Evolutionary conservation across 1,139 yeast species (phyloP).

Genomic region (Insectozyma bohioensis): DNA sequence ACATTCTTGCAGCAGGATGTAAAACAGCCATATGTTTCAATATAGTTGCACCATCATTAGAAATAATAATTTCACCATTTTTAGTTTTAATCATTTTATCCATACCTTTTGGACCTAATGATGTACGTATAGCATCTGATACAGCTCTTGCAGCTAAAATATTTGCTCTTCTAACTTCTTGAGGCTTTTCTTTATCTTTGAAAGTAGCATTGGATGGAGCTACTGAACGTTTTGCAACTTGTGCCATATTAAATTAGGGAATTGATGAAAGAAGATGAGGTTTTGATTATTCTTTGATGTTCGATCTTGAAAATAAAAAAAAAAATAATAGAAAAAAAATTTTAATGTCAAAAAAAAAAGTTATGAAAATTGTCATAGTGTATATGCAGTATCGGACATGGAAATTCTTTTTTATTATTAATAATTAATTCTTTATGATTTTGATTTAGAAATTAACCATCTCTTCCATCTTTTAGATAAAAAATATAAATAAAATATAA

Average conservation of each 20-base stretch:
- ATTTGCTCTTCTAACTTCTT: conserved; percentile 91
- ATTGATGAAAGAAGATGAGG: too few species aligned
- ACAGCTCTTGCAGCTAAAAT: conserved; percentile 97
- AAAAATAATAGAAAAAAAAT: too few species aligned
- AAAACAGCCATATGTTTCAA: conserved; percentile 95
- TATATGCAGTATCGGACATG: too few species aligned
- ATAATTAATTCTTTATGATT: too few species aligned
- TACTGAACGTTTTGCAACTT: conserved; percentile 21
- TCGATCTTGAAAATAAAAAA: too few species aligned
- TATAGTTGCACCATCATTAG: conserved; percentile 98
- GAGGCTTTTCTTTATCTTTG: conserved; percentile 94
- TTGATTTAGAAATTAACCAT: too few species aligned
- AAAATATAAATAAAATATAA: too few species aligned
- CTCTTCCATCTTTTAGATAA: too few species aligned
- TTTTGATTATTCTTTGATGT: too few species aligned
- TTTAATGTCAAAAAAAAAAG: too few species aligned
- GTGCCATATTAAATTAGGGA: conserved; percentile 16
- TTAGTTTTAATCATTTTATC: conserved; percentile 98
- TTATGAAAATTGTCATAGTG: too few species aligned
- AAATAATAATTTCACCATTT: conserved; percentile 87
- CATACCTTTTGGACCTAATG: conserved; percentile 98
- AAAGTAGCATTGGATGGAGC: conserved; percentile 84
- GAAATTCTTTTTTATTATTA: too few species aligned
- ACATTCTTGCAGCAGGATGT: conserved; percentile 98
- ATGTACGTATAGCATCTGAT: conserved; percentile 96